phyloP scores from a whole-genome alignment of 768 basidiomycete species.

The Lactifluus piperatus region DNA sequence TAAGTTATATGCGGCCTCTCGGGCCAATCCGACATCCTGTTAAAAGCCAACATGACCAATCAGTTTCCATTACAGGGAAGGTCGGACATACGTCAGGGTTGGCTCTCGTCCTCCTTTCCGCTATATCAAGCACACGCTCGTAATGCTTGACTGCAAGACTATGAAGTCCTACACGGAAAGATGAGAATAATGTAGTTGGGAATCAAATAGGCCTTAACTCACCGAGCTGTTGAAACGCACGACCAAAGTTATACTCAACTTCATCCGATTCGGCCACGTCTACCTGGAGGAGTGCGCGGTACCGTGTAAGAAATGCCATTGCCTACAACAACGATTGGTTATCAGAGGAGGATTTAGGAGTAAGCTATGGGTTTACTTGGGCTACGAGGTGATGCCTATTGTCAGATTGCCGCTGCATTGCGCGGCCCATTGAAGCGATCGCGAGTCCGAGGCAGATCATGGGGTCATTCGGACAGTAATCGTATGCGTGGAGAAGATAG shows the following conservation, averaged over 20 bases:
- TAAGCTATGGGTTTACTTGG: conserved; percentile 36
- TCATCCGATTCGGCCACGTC: conserved; percentile 47
- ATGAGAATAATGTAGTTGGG: background rate
- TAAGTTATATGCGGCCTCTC: conserved; percentile 84
- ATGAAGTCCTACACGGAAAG: conserved; percentile 50
- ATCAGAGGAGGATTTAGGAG: background rate
- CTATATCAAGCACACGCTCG: conserved; percentile 58
- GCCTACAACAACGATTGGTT: conserved; percentile 36
- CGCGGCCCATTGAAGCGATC: conserved; percentile 79
- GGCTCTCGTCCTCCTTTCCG: conserved; percentile 35
- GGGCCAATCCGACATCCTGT: conserved; percentile 46
- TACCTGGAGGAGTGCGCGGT: conserved; percentile 53
- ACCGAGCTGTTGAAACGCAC: conserved; percentile 93
- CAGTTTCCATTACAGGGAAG: background rate
- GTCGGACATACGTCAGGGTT: conserved; percentile 27
- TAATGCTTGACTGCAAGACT: conserved; percentile 83
- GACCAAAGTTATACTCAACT: conserved; percentile 89
- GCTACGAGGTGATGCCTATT: conserved; percentile 86
- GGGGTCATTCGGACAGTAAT: conserved; percentile 76
- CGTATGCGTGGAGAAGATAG: conserved; percentile 84
- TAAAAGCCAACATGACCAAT: background rate
- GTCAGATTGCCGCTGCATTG: conserved; percentile 90
- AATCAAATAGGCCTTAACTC: conserved; percentile 16
- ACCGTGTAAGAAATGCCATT: conserved; percentile 77
- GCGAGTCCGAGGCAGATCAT: conserved; percentile 77